Evolutionary conservation across 164 flowering plant genomes (phyloP).

Genomic region (Sedum album): DNA sequence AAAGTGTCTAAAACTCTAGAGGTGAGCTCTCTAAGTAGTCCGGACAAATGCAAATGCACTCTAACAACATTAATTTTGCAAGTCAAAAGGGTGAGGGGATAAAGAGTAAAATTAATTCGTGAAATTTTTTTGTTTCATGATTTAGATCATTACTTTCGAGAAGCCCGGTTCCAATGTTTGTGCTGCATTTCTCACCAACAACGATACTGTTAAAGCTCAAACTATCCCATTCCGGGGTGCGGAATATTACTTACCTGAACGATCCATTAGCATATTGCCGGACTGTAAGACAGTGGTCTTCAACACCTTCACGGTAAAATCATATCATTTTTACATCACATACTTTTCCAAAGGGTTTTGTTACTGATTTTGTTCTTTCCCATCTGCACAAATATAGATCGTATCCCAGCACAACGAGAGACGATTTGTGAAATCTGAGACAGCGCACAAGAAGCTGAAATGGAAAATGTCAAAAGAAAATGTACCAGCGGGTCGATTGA

Average conservation of each 20-base stretch:
- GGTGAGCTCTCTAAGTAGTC: slow-evolving; percentile 25
- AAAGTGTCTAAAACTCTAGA: slow-evolving; percentile 26
- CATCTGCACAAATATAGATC: background rate
- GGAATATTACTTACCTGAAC: slow-evolving; percentile 45
- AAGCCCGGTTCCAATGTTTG: slow-evolving; percentile 34
- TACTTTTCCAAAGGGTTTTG: background rate
- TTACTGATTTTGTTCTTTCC: background rate
- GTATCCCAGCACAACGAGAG: background rate
- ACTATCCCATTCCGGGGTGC: slow-evolving; percentile 49
- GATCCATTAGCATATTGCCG: slow-evolving; percentile 90
- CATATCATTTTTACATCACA: background rate
- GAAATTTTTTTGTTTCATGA: background rate
- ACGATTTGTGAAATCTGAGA: background rate
- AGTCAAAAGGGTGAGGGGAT: too few species aligned
- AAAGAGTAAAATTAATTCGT: too few species aligned
- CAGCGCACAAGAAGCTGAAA: too few species aligned
- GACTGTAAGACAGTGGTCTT: too few species aligned
- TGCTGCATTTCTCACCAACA: slow-evolving; percentile 82
- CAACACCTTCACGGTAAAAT: slow-evolving; percentile 50
- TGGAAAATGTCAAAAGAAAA: too few species aligned
- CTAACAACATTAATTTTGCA: too few species aligned
- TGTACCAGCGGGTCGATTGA: too few species aligned
- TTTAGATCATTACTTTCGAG: slow-evolving; percentile 45
- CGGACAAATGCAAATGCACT: background rate
- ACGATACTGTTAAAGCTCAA: slow-evolving; percentile 20